phyloP scores from a whole-genome alignment of 148 eudicot genomes.

The Persicaria tinctoria region DNA sequence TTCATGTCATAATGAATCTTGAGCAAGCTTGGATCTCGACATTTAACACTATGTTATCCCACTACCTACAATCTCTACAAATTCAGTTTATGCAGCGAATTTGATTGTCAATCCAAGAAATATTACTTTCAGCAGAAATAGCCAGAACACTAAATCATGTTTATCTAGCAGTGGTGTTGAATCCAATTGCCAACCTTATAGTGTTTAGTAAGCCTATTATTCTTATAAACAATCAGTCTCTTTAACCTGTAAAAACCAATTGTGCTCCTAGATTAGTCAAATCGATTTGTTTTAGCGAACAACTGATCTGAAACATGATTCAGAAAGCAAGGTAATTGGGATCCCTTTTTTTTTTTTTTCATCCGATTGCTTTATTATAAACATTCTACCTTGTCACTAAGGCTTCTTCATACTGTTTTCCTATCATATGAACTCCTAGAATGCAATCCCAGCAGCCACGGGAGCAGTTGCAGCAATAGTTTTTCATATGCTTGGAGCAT shows the following conservation, averaged over 20 bases:
- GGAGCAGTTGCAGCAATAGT: constrained; percentile 86
- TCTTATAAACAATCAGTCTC: not conserved
- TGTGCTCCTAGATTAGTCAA: constrained; percentile 77
- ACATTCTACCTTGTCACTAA: not conserved
- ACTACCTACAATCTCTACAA: constrained; percentile 57
- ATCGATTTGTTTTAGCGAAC: constrained; percentile 42
- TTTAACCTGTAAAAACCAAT: not conserved
- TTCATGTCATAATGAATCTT: constrained; percentile 40
- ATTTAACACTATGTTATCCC: constrained; percentile 78
- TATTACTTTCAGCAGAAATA: constrained; percentile 24
- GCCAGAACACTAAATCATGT: constrained; percentile 28
- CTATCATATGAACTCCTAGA: constrained; percentile 30
- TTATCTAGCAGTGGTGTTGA: constrained; percentile 30
- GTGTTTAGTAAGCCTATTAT: constrained; percentile 28
- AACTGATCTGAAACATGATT: constrained; percentile 47
- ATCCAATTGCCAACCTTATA: constrained; percentile 33
- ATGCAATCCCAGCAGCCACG: constrained; percentile 94
- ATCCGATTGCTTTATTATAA: not conserved
- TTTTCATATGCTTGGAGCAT: constrained; percentile 69
- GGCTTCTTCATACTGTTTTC: not conserved
- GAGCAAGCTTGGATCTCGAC: constrained; percentile 86
- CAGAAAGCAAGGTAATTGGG: constrained; percentile 66
- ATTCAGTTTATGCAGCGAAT: constrained; percentile 85
- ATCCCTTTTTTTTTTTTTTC: not conserved
- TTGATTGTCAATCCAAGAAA: constrained; percentile 84